Conservation (phyloP, 768 basidiomycete genomes). For the Naganishia kalamii region DNA sequence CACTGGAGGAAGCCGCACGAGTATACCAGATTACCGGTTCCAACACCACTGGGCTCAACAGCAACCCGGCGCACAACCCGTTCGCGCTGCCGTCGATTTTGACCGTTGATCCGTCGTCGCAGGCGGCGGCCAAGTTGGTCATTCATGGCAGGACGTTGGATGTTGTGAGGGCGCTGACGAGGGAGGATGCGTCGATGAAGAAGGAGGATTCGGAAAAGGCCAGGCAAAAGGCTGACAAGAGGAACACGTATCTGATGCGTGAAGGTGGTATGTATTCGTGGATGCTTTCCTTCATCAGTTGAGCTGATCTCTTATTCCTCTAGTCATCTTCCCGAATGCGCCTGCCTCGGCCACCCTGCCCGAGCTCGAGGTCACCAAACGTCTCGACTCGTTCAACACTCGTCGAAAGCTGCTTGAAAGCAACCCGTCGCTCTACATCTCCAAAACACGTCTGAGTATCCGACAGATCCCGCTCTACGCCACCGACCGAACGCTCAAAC, state of each 20-base stretch:
- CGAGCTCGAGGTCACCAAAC: conserved; percentile 72
- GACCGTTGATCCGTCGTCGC: conserved; percentile 85
- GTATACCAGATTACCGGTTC: conserved; percentile 42
- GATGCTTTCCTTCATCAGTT: not conserved
- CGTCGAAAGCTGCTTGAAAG: conserved; percentile 74
- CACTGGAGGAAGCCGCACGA: conserved; percentile 67
- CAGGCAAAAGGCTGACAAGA: conserved; percentile 83
- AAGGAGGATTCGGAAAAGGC: conserved; percentile 71
- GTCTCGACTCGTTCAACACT: conserved; percentile 75
- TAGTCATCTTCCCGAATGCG: conserved; percentile 85
- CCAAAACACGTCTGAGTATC: conserved; percentile 85
- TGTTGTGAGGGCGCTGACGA: conserved; percentile 79
- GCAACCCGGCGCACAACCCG: conserved; percentile 56
- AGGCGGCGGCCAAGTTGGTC: conserved; percentile 72
- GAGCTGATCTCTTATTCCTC: not conserved
- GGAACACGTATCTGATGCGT: conserved; percentile 88
- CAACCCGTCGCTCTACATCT: conserved; percentile 91
- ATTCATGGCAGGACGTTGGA: conserved; percentile 89
- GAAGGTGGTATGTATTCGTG: conserved; percentile 71
- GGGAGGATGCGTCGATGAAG: conserved; percentile 78
- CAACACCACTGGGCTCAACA: conserved; percentile 40
- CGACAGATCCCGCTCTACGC: conserved; percentile 87
- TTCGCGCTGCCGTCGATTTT: conserved; percentile 82
- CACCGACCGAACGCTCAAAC: conserved; percentile 81
- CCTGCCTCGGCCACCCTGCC: conserved; percentile 68